phyloP scores from a whole-genome alignment of 768 basidiomycete species.

The Tylopilus subfusipes region DNA sequence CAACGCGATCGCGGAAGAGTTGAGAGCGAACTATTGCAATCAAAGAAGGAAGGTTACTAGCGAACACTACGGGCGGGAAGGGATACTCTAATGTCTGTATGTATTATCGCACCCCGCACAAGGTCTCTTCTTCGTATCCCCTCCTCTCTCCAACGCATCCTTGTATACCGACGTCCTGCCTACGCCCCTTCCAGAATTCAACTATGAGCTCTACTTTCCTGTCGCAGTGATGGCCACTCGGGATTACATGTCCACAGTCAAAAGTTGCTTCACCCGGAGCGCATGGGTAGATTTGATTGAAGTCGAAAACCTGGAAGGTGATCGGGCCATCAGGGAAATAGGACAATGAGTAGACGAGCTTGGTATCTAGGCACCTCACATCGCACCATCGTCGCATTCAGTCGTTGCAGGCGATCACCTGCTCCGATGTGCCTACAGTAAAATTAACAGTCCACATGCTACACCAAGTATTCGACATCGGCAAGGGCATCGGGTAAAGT shows the following conservation, averaged over 20 bases:
- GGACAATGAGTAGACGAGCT: background rate
- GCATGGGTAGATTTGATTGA: background rate
- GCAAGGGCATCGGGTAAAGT: background rate
- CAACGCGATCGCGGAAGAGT: background rate
- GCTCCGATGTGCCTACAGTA: background rate
- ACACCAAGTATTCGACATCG: background rate
- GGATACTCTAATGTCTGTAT: slow-evolving; percentile 48
- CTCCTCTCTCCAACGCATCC: slow-evolving; percentile 41
- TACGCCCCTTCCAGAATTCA: slow-evolving; percentile 40
- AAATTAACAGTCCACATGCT: background rate
- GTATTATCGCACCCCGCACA: slow-evolving; percentile 53
- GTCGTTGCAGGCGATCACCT: background rate
- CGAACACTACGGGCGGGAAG: slow-evolving; percentile 44
- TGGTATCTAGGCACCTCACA: background rate
- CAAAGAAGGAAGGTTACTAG: slow-evolving; percentile 39
- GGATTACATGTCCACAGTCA: slow-evolving; percentile 34
- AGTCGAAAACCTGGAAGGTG: slow-evolving; percentile 34
- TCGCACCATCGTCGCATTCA: background rate
- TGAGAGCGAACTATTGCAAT: slow-evolving; percentile 20
- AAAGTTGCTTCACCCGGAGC: slow-evolving; percentile 40
- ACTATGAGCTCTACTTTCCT: slow-evolving; percentile 61
- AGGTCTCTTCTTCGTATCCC: slow-evolving; percentile 43
- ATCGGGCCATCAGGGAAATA: slow-evolving; percentile 22
- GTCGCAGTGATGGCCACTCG: slow-evolving; percentile 47
- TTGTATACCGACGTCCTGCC: slow-evolving; percentile 34